phyloP scores from a whole-genome alignment of 441 rosid genomes.

The Monsonia emarginata region DNA sequence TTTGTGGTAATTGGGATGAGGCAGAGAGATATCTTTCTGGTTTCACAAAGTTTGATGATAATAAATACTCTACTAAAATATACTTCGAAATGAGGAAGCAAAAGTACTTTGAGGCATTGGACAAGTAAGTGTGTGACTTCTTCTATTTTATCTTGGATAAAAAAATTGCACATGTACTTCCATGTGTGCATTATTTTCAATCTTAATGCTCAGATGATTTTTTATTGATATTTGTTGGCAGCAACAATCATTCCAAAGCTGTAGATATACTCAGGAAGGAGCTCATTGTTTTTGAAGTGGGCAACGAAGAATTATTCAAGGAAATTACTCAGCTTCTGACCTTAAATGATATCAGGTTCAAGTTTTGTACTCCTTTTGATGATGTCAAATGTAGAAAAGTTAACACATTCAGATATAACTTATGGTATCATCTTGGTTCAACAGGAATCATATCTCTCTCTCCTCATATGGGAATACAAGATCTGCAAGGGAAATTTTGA shows the following conservation, averaged over 20 bases:
- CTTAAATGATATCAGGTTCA: conserved; percentile 60
- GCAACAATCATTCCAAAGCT: conserved; percentile 66
- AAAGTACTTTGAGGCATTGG: conserved; percentile 74
- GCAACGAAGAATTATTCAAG: conserved; percentile 70
- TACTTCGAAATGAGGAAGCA: conserved; percentile 77
- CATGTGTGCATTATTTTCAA: not conserved
- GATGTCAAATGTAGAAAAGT: not conserved
- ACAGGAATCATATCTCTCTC: conserved; percentile 64
- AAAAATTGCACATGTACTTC: not conserved
- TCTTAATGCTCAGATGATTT: too few species aligned
- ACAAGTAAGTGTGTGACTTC: conserved; percentile 34
- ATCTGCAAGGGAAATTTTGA: conserved; percentile 69
- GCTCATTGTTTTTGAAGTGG: conserved; percentile 60
- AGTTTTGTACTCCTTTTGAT: not conserved
- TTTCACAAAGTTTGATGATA: conserved; percentile 70
- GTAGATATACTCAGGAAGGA: conserved; percentile 75
- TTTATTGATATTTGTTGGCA: conserved; percentile 38
- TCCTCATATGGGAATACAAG: conserved; percentile 65
- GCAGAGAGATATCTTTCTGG: conserved; percentile 75
- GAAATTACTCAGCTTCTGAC: conserved; percentile 71
- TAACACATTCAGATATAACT: not conserved
- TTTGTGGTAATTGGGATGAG: conserved; percentile 81
- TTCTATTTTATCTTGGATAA: not conserved
- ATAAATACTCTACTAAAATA: conserved; percentile 77
- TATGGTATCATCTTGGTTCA: not conserved